Conservation (phyloP, 108 stramenopile genomes). For the Skeletonema costatum region DNA sequence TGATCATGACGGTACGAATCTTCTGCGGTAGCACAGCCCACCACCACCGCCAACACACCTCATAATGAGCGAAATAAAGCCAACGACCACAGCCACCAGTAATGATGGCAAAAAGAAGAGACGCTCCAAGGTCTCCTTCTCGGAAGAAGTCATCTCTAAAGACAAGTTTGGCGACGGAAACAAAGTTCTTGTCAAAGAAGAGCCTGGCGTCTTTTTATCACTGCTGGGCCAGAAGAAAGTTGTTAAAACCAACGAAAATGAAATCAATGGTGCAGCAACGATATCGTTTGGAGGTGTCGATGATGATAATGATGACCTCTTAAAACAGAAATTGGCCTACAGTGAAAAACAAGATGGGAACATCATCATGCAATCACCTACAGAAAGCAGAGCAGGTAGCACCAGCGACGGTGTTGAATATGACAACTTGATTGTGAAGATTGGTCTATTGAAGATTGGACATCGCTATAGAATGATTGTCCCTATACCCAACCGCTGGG, state of each 20-base stretch:
- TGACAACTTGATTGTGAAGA: conserved; percentile 20
- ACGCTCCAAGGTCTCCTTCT: conserved; percentile 22
- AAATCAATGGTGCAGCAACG: background rate
- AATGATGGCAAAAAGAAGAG: background rate
- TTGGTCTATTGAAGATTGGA: conserved; percentile 40
- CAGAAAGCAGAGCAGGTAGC: background rate
- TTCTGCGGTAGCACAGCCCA: too few species aligned
- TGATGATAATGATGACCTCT: background rate
- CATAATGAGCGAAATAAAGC: background rate
- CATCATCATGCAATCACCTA: background rate
- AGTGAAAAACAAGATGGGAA: background rate
- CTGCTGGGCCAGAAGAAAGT: conserved; percentile 10
- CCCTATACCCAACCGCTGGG: conserved; percentile 10
- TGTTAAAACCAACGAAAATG: background rate
- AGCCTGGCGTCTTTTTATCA: conserved; percentile 16
- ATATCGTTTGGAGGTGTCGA: background rate
- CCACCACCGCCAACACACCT: background rate
- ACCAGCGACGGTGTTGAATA: background rate
- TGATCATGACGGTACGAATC: too few species aligned
- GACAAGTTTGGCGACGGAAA: conserved; percentile 7
- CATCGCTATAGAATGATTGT: conserved; percentile 32
- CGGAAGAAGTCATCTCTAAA: conserved; percentile 20
- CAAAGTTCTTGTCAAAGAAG: conserved; percentile 15
- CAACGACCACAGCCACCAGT: background rate
- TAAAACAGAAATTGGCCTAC: background rate